A percentile compares a stretch with the other conserved stretches of the same genome.
phyloP scores from a whole-genome alignment of 2,329 filamentous ascomycete species.

The Periconia macrospinosa region DNA sequence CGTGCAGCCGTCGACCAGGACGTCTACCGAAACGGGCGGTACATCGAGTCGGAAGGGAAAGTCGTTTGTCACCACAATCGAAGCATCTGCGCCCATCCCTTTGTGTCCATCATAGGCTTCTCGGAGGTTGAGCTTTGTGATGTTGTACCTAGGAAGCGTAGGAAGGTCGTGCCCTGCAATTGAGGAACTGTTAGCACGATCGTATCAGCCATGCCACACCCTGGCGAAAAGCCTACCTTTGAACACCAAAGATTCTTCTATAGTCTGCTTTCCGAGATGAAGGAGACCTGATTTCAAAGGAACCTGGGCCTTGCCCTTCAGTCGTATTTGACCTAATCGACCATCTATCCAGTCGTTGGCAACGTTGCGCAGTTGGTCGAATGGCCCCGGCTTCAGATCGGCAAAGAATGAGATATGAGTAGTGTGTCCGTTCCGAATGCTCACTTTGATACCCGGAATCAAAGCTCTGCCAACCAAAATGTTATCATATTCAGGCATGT shows the following conservation, averaged over 20 bases:
- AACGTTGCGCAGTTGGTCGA: constrained; percentile 75
- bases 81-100: constrained; percentile 79
- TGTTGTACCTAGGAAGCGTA: constrained; percentile 76
- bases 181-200: constrained; percentile 12
- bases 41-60: constrained; percentile 78
- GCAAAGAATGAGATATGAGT: constrained; percentile 80
- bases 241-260: constrained; percentile 76
- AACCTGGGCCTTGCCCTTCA: constrained; percentile 74
- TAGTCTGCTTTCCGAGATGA: constrained; percentile 72
- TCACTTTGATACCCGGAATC: constrained; percentile 74
- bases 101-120: constrained; percentile 63
- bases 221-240: constrained; percentile 67
- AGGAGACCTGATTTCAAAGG: constrained; percentile 78
- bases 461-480: constrained; percentile 74
- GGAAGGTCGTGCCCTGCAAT: constrained; percentile 65
- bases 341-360: constrained; percentile 89
- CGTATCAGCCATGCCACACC: constrained; percentile 53
- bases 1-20: constrained; percentile 81
- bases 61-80: constrained; percentile 70
- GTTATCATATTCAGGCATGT: constrained; percentile 80
- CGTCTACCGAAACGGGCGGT: constrained; percentile 79
- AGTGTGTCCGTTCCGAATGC: constrained; percentile 74
- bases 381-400: constrained; percentile 73
- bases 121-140: constrained; percentile 76
- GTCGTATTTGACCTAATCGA: constrained; percentile 67